These are phyloP conservation scores for Neoboletus magnificus DNA, from an alignment of 768 basidiomycete species.

Conservation along the genomic window DNA sequence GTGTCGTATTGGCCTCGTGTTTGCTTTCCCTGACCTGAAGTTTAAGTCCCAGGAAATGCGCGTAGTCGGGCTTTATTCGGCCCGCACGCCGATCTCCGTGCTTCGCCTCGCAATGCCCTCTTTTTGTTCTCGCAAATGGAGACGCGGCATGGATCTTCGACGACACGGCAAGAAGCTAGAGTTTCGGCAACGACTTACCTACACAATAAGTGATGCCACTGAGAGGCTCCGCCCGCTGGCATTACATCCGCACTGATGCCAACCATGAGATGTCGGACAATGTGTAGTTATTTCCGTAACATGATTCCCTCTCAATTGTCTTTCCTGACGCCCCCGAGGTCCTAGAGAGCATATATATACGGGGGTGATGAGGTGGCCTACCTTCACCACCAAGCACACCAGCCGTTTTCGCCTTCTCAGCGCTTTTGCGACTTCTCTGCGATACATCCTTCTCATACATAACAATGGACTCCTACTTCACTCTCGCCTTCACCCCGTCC, in stretches of 20 bases:
- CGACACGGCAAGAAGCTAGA: neutral
- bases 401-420: constrained; percentile 6
- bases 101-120: neutral
- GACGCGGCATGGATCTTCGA: neutral
- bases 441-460: constrained; percentile 3
- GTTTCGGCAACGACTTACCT: neutral
- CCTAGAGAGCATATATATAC: constrained; percentile 15
- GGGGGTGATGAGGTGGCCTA: neutral
- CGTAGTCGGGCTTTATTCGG: neutral
- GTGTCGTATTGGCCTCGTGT: neutral
- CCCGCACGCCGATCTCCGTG: neutral
- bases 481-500: neutral
- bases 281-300: neutral
- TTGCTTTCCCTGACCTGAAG: neutral
- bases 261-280: neutral
- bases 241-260: neutral
- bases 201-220: constrained; percentile 20
- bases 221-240: constrained; percentile 4
- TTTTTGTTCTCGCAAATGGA: constrained; percentile 24
- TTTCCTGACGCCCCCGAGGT: neutral
- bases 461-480: constrained; percentile 20
- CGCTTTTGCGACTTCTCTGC: constrained; percentile 1
- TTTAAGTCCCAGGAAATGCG: neutral
- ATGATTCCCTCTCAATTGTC: constrained; percentile 14
- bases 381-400: constrained; percentile 1